Conservation (phyloP, 2,329 filamentous ascomycete species). For the Zymoseptoria passerinii region DNA sequence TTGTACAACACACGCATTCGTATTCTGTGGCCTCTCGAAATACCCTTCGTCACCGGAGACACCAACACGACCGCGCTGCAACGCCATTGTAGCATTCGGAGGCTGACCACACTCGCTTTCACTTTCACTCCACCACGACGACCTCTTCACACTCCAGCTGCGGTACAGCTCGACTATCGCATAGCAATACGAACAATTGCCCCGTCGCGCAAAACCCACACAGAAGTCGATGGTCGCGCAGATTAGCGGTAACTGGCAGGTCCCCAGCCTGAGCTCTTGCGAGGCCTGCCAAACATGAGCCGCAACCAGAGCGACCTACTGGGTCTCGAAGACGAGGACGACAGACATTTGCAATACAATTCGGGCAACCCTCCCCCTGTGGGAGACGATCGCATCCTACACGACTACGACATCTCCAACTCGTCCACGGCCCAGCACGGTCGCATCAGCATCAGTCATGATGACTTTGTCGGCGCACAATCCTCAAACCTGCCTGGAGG, state of each 20-base stretch:
- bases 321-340: slow-evolving; percentile 56
- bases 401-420: slow-evolving; percentile 63
- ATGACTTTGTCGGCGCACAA: slow-evolving; percentile 71
- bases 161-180: background rate
- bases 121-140: background rate
- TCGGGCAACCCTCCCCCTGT: slow-evolving; percentile 68
- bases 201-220: background rate
- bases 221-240: slow-evolving; percentile 9
- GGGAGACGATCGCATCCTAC: slow-evolving; percentile 71
- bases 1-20: background rate
- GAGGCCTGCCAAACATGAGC: slow-evolving; percentile 24
- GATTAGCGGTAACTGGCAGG: slow-evolving; percentile 10
- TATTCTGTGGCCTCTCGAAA: background rate
- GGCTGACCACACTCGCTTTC: background rate
- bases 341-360: slow-evolving; percentile 60
- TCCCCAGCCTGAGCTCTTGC: slow-evolving; percentile 6
- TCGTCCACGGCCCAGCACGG: slow-evolving; percentile 50
- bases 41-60: background rate
- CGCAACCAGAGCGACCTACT: slow-evolving; percentile 46
- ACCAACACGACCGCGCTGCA: background rate
- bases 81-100: background rate
- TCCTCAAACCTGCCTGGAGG: slow-evolving; percentile 42
- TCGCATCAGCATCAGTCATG: slow-evolving; percentile 84
- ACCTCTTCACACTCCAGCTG: background rate
- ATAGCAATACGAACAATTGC: background rate